These are phyloP conservation scores for Marsdenia floribunda DNA, from an alignment of 257 asterid genomes.

Conservation along the genomic window DNA sequence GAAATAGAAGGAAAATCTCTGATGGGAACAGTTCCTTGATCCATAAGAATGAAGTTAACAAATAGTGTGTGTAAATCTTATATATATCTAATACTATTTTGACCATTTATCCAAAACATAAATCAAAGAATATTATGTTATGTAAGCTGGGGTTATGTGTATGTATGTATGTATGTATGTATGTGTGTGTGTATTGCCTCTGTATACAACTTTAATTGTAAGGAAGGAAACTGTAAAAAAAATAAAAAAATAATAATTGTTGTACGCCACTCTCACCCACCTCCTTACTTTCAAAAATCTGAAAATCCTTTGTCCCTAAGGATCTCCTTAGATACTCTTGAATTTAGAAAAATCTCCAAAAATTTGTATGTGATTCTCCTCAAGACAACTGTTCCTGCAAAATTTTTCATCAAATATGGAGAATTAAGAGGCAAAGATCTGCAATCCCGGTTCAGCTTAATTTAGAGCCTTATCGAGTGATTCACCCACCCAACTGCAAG, in stretches of 20 bases:
- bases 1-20: too few relatives aligned
- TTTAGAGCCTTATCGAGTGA: neutral
- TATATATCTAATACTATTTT: too few relatives aligned
- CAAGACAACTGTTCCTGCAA: conserved; percentile 8
- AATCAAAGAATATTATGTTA: conserved; percentile 3
- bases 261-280: neutral
- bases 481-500: conserved; percentile 16
- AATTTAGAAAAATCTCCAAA: neutral
- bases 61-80: too few relatives aligned
- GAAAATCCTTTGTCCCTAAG: neutral
- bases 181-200: neutral
- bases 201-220: conserved; percentile 5
- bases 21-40: too few relatives aligned
- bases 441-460: neutral
- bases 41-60: too few relatives aligned
- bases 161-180: neutral
- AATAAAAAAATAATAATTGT: neutral
- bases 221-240: neutral
- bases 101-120: too few relatives aligned
- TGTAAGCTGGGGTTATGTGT: neutral
- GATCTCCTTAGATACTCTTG: neutral
- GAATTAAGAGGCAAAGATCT: conserved; percentile 1
- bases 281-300: neutral
- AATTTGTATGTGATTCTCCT: neutral
- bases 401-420: conserved; percentile 2